Percentiles rank a stretch among this genome's conserved stretches.
These are phyloP conservation scores for Alnus glutinosa DNA, from an alignment of 306 rosid genomes.

Conservation along the genomic window DNA sequence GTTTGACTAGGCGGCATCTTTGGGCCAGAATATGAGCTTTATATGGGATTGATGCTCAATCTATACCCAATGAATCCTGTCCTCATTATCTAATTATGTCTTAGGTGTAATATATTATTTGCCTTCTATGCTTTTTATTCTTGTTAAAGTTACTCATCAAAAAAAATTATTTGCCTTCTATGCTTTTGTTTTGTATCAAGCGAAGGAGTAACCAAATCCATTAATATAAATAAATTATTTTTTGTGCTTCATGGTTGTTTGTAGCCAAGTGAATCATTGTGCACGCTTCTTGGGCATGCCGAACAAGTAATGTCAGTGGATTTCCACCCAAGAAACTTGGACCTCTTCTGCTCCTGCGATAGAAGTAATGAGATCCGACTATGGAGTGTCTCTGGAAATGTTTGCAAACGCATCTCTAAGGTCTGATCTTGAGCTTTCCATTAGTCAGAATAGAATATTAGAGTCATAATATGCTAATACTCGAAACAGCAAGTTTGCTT, in stretches of 20 bases:
- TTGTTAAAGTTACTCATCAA: too few relatives aligned
- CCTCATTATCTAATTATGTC: not conserved
- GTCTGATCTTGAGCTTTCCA: slow-evolving; percentile 38
- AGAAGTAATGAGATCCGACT: slow-evolving; percentile 41
- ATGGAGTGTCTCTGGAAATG: slow-evolving; percentile 45
- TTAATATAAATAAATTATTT: not conserved
- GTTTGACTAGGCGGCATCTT: not conserved
- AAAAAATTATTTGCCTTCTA: not conserved
- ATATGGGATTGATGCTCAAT: not conserved
- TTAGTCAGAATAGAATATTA: not conserved
- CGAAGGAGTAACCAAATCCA: not conserved
- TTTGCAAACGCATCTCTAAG: slow-evolving; percentile 38
- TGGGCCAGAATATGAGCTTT: not conserved
- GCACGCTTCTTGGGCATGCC: slow-evolving; percentile 43
- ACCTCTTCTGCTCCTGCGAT: slow-evolving; percentile 68
- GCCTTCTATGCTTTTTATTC: not conserved
- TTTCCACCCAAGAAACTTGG: slow-evolving; percentile 57
- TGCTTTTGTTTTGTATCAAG: not conserved
- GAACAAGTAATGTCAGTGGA: slow-evolving; percentile 68
- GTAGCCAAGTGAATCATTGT: slow-evolving; percentile 41
- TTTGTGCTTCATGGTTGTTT: slow-evolving; percentile 16
- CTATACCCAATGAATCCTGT: not conserved
- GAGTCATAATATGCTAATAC: slow-evolving; percentile 1
- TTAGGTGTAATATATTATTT: not conserved
- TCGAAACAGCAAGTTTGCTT: not conserved